These are phyloP conservation scores for Clathrospora elynae DNA, from an alignment of 2,329 filamentous ascomycete species.

Conservation along the genomic window DNA sequence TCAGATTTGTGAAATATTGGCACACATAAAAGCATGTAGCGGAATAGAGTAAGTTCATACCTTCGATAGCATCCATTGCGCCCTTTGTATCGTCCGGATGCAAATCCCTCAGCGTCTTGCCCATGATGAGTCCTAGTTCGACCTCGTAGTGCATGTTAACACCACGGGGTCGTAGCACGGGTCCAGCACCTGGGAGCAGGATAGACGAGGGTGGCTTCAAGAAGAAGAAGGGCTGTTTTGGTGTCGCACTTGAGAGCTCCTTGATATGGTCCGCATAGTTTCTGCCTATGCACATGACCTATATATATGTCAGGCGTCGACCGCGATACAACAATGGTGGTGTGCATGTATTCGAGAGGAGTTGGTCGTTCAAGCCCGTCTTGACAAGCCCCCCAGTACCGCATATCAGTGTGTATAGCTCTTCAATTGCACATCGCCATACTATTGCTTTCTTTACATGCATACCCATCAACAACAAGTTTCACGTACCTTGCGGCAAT, in stretches of 20 bases:
- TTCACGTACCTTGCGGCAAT: slow-evolving; percentile 54
- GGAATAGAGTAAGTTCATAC: slow-evolving; percentile 53
- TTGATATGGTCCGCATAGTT: slow-evolving; percentile 97
- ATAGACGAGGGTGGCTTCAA: slow-evolving; percentile 91
- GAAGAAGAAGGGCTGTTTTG: slow-evolving; percentile 99
- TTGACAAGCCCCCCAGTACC: no score
- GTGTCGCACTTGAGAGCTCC: slow-evolving; percentile 84
- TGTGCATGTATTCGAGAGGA: no score
- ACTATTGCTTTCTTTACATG: no score
- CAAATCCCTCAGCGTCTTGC: slow-evolving; percentile 77
- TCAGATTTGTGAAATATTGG: background rate
- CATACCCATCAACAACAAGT: background rate
- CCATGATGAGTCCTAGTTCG: slow-evolving; percentile 88
- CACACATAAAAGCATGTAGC: background rate
- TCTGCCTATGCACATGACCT: slow-evolving; percentile 91
- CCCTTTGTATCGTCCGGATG: slow-evolving; percentile 72
- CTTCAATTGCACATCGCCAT: no score
- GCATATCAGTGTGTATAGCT: no score
- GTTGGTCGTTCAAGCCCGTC: no score
- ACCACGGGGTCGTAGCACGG: slow-evolving; percentile 80
- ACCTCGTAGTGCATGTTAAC: slow-evolving; percentile 93
- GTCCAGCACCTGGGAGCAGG: slow-evolving; percentile 75
- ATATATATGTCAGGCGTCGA: slow-evolving; percentile 9
- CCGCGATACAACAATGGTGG: no score
- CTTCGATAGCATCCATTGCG: slow-evolving; percentile 81